Evolutionary conservation across 371 early-diverging fungal genomes (phyloP), one percentile per base, ranked within the genome.

Genomic region (Cokeromyces recurvatus): DNA sequence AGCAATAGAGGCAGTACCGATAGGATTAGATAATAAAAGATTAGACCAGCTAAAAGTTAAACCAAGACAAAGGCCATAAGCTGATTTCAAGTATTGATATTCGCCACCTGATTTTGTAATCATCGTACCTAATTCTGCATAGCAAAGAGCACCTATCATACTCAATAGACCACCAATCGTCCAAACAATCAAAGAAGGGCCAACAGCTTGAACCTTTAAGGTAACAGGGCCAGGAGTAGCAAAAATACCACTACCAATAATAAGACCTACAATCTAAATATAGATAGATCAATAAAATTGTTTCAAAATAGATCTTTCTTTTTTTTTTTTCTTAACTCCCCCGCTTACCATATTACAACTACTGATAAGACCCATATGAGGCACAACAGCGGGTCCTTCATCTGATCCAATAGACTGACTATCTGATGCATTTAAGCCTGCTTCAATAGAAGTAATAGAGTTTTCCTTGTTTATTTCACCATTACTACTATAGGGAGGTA

Each of bases 51-150:
- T 60, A 16, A 68, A 68, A 2, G 57, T 46, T 6, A 69, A 32
- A 40, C 59, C 63, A 16, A 62, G 34, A 24, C 69, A 69, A 14
- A 55, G 39, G 20, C 65, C 69, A 19, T 48, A 59, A 14, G 69
- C 35, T 14, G 51, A 24, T 39, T 57, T 59, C 25, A 78, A 47
- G 24, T 74, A 74, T 38, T 68, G 59, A 38, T 74, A 66, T 64
- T 74, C 74, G 38, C 74, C 74, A 25, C 74, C 74, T 3, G 63
- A 66, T 39, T 55, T 64, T 3, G 80, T 79, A 20, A 83, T 71
- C 65, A 75, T 60, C 15, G 82, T 68, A 22, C 84, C 85, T n/a
- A 85, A 63, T 54, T 85, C 85, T 12, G 82, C 81, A 48, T 83
- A 84, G 48, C 81, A 77, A 11, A 78, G 51, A 1, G 74, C 74